A percentile compares a stretch with the other conserved stretches of the same genome.
phyloP scores from a whole-genome alignment of 208 protist species.

The Leishmania braziliensis region DNA sequence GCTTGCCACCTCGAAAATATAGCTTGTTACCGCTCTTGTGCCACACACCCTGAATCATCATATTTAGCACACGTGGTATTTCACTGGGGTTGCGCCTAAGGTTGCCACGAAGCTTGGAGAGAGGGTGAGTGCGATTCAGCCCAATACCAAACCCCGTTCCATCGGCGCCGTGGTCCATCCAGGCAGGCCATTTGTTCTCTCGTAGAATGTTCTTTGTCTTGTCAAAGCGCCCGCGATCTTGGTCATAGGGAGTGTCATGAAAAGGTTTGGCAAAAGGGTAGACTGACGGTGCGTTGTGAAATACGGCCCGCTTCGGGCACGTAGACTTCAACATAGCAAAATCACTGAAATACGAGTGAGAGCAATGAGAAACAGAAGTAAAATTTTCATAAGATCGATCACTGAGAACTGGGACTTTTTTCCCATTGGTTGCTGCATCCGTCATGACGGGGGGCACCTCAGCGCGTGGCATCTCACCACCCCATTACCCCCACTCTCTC shows the following conservation, averaged over 20 bases:
- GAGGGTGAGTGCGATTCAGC: slow-evolving; percentile 78
- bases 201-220: slow-evolving; percentile 38
- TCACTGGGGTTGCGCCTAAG: slow-evolving; percentile 54
- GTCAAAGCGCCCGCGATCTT: slow-evolving; percentile 68
- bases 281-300: slow-evolving; percentile 82
- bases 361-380: slow-evolving; percentile 10
- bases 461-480: not conserved
- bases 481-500: not conserved
- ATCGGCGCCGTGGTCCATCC: slow-evolving; percentile 90
- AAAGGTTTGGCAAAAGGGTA: slow-evolving; percentile 90
- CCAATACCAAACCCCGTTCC: slow-evolving; percentile 88
- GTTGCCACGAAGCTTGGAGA: slow-evolving; percentile 85
- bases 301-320: slow-evolving; percentile 49
- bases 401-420: not conserved
- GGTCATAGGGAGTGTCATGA: slow-evolving; percentile 88
- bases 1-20: slow-evolving; percentile 90
- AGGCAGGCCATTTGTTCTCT: slow-evolving; percentile 68
- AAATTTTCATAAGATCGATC: too few species aligned
- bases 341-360: not conserved
- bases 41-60: slow-evolving; percentile 93
- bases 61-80: slow-evolving; percentile 79
- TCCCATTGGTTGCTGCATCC: not conserved
- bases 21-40: slow-evolving; percentile 90
- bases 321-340: slow-evolving; percentile 22
- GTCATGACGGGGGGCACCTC: not conserved